A percentile compares a stretch with the other conserved stretches of the same genome.
phyloP scores from a whole-genome alignment of 192 early-diverging fungal species.

The Coemansia sp. region DNA sequence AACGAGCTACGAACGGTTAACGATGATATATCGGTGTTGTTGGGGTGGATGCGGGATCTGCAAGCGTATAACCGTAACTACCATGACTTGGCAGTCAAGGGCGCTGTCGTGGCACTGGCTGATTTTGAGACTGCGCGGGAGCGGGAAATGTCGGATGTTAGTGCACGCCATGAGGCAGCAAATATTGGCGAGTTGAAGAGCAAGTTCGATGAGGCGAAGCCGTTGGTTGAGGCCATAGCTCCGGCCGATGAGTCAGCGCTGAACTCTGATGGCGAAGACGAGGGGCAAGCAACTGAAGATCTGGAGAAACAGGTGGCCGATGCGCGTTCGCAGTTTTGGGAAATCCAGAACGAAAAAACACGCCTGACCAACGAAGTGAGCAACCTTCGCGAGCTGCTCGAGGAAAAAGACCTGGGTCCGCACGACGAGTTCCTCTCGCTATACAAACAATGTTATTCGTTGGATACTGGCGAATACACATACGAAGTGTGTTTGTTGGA shows the following conservation, averaged over 20 bases:
- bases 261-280: neutral
- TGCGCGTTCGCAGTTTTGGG: conserved; percentile 22
- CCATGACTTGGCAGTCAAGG: conserved; percentile 59
- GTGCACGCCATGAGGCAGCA: neutral
- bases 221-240: conserved; percentile 2
- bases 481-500: conserved; percentile 84
- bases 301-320: conserved; percentile 10
- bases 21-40: conserved; percentile 23
- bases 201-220: conserved; percentile 6
- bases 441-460: conserved; percentile 66
- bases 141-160: conserved; percentile 14
- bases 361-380: conserved; percentile 34
- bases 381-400: conserved; percentile 57
- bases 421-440: conserved; percentile 68
- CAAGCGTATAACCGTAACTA: conserved; percentile 59
- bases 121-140: conserved; percentile 34
- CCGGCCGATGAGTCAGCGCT: neutral
- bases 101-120: conserved; percentile 46
- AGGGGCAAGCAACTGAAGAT: neutral
- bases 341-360: conserved; percentile 18
- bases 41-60: conserved; percentile 31
- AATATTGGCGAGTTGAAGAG: neutral
- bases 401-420: conserved; percentile 68
- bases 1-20: conserved; percentile 21
- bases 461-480: conserved; percentile 60